Conservation (phyloP, 768 basidiomycete genomes). For the Scleroderma bovista region DNA sequence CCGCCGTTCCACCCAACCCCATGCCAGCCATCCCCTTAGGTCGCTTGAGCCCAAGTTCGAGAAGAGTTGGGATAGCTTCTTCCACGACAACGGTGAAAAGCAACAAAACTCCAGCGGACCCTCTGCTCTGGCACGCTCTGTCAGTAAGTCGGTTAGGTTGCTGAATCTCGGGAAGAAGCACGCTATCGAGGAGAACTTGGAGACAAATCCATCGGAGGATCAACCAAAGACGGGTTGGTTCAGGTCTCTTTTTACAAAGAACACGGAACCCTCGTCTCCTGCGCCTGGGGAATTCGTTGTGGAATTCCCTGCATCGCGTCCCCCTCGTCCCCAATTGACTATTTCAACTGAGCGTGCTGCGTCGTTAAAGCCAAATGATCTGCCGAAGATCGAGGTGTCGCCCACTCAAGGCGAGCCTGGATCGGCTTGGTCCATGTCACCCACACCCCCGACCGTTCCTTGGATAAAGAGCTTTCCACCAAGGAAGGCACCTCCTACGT, state of each 20-base stretch:
- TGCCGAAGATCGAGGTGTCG: slow-evolving; percentile 27
- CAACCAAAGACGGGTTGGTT: slow-evolving; percentile 30
- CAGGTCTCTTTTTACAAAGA: slow-evolving; percentile 29
- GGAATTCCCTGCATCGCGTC: slow-evolving; percentile 9
- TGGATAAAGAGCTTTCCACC: slow-evolving; percentile 20
- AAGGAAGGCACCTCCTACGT: slow-evolving; percentile 32
- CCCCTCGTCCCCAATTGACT: slow-evolving; percentile 31
- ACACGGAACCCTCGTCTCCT: slow-evolving; percentile 5
- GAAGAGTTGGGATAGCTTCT: slow-evolving; percentile 44
- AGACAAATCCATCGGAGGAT: slow-evolving; percentile 20
- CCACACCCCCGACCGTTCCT: slow-evolving; percentile 20
- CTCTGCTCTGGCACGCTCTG: slow-evolving; percentile 19
- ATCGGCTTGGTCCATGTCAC: slow-evolving; percentile 29
- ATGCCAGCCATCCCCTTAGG: slow-evolving; percentile 20
- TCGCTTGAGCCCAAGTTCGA: slow-evolving; percentile 28
- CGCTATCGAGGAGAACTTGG: slow-evolving; percentile 18
- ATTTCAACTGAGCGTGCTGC: slow-evolving; percentile 41
- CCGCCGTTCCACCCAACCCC: slow-evolving; percentile 31
- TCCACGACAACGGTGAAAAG: slow-evolving; percentile 22
- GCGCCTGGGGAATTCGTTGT: slow-evolving; percentile 15
- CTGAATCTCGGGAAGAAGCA: slow-evolving; percentile 42
- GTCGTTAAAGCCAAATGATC: slow-evolving; percentile 15
- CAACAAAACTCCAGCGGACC: slow-evolving; percentile 14
- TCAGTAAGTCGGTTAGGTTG: slow-evolving; percentile 36
- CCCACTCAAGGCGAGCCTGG: slow-evolving; percentile 20